phyloP scores from a whole-genome alignment of 257 asterid genomes.

The Solanum chaucha region DNA sequence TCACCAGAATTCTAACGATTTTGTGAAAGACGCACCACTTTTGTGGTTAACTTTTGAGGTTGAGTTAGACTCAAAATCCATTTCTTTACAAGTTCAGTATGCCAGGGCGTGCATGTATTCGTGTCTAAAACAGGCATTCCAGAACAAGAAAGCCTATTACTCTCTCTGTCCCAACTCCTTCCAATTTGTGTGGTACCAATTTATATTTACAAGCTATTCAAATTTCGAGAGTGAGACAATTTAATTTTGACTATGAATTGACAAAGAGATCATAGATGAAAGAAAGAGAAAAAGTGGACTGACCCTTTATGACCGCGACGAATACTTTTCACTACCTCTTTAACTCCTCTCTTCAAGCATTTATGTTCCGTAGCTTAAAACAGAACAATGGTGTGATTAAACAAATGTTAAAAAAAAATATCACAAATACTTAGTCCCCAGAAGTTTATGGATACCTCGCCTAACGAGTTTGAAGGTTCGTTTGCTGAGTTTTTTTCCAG shows the following conservation, averaged over 20 bases:
- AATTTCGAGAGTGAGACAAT: neutral
- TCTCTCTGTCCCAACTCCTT: neutral
- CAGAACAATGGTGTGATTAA: neutral
- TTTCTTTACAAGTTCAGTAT: neutral
- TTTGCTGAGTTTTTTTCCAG: slow-evolving; percentile 85
- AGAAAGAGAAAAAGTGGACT: neutral
- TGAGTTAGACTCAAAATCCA: neutral
- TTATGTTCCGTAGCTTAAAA: slow-evolving; percentile 79
- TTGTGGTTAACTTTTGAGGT: neutral
- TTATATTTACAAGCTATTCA: too few relatives aligned
- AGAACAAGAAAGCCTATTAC: neutral
- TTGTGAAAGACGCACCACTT: neutral
- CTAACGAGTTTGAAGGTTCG: slow-evolving; percentile 86
- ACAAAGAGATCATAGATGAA: neutral
- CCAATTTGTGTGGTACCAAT: neutral
- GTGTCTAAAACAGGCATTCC: neutral
- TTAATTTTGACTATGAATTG: neutral
- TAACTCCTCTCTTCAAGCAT: slow-evolving; percentile 95
- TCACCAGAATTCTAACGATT: neutral
- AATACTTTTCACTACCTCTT: slow-evolving; percentile 90
- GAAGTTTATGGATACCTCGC: slow-evolving; percentile 29
- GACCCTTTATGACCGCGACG: slow-evolving; percentile 97
- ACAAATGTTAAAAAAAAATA: neutral
- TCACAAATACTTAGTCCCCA: neutral
- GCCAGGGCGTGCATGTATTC: neutral